Conservation (phyloP, 148 eudicot genomes). For the Cornus controversa region DNA sequence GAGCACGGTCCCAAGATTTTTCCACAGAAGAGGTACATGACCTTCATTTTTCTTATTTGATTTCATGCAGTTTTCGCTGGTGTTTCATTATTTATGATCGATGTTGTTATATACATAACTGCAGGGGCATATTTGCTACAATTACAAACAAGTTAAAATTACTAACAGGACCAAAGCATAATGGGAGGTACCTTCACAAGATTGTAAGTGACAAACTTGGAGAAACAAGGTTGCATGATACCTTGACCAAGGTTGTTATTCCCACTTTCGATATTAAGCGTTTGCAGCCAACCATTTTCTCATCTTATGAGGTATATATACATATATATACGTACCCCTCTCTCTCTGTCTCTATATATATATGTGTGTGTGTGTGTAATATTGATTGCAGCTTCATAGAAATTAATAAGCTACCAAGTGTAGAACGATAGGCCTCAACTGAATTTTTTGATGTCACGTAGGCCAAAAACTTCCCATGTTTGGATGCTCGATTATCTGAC, state of each 20-base stretch:
- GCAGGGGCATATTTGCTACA: background rate
- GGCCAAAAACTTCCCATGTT: conserved; percentile 7
- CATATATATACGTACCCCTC: too few relatives aligned
- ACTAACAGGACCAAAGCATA: conserved; percentile 20
- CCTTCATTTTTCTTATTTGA: background rate
- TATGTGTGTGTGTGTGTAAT: too few relatives aligned
- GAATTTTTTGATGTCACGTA: background rate
- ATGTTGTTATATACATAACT: background rate
- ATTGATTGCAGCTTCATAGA: too few relatives aligned
- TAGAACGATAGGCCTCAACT: background rate
- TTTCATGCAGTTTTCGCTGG: too few relatives aligned
- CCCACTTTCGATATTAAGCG: conserved; percentile 20
- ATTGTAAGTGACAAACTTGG: conserved; percentile 9
- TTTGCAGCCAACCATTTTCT: conserved; percentile 22
- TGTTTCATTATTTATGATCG: too few relatives aligned
- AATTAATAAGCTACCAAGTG: too few relatives aligned
- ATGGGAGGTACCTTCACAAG: conserved; percentile 17
- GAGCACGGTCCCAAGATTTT: conserved; percentile 24
- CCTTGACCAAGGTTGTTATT: conserved; percentile 21
- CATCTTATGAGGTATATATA: conserved; percentile 17
- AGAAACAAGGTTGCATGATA: conserved; percentile 6
- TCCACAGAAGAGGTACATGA: conserved; percentile 19
- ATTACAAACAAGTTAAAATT: background rate
- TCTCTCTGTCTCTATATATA: background rate
- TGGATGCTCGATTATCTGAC: conserved; percentile 18